These are phyloP conservation scores for Citrus sinensis DNA, from an alignment of 345 rosid genomes.

Conservation along the genomic window DNA sequence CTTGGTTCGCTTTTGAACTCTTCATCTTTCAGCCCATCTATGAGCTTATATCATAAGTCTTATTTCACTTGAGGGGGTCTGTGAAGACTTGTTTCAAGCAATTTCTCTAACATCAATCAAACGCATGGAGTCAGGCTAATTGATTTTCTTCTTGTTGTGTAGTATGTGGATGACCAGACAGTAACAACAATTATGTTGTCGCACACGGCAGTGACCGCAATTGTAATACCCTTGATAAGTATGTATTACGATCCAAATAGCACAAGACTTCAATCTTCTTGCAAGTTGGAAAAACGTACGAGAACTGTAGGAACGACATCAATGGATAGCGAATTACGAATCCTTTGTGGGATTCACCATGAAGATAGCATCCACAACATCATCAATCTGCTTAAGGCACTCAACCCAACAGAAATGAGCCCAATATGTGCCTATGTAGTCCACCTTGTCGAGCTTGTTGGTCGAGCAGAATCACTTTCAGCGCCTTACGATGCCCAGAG, in stretches of 20 bases:
- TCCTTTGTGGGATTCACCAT: constrained; percentile 27
- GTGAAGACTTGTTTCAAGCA: too few species aligned
- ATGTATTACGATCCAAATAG: constrained; percentile 18
- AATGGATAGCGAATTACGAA: constrained; percentile 11
- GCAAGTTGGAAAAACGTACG: background rate
- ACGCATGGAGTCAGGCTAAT: too few species aligned
- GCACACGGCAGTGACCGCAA: constrained; percentile 17
- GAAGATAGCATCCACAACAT: constrained; percentile 30
- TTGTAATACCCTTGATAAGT: constrained; percentile 12
- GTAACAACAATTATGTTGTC: constrained; percentile 19
- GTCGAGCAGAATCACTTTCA: constrained; percentile 19
- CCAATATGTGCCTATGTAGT: constrained; percentile 18
- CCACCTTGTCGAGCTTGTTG: constrained; percentile 25
- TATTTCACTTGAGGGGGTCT: too few species aligned
- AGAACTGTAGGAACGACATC: constrained; percentile 16
- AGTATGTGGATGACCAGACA: constrained; percentile 20
- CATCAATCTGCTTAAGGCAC: constrained; percentile 29
- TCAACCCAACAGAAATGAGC: constrained; percentile 1
- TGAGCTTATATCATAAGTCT: too few species aligned
- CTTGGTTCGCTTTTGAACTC: too few species aligned
- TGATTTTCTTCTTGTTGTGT: background rate
- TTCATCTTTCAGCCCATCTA: too few species aligned
- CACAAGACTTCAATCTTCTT: background rate
- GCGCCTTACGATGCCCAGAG: constrained; percentile 16
- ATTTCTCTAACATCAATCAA: too few species aligned